A percentile compares a stretch with the other conserved stretches of the same genome.
Conservation (phyloP, 805 yeast species). For the Wickerhamiella kurtzmanii region DNA sequence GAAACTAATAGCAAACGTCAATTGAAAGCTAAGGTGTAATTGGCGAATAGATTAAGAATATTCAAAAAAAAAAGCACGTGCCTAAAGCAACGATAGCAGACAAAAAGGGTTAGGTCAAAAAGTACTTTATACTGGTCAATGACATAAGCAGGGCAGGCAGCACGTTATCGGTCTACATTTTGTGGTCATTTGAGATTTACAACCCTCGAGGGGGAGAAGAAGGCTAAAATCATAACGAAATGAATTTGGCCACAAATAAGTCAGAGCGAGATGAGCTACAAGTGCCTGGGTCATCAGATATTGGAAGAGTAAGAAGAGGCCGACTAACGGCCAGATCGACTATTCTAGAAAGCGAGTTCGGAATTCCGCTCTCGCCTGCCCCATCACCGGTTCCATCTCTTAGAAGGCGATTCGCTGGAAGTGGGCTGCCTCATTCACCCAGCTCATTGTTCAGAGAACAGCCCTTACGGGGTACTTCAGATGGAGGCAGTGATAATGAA, state of each 20-base stretch:
- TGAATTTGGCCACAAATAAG: no score
- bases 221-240: no score
- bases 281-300: background rate
- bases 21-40: no score
- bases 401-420: background rate
- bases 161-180: background rate
- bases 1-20: no score
- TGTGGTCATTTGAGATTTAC: background rate
- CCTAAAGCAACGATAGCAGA: background rate
- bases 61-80: no score
- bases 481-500: background rate
- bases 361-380: slow-evolving; percentile 21
- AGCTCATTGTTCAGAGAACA: background rate
- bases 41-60: no score
- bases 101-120: no score
- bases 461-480: background rate
- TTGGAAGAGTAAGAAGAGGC: background rate
- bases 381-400: slow-evolving; percentile 21
- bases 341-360: slow-evolving; percentile 1
- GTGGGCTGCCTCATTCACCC: background rate
- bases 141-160: background rate
- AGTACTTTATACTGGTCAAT: no score
- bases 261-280: background rate
- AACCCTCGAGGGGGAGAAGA: background rate
- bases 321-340: background rate